These are phyloP conservation scores for Zasmidium angulare DNA, from an alignment of 2,329 filamentous ascomycete species.

Conservation along the genomic window DNA sequence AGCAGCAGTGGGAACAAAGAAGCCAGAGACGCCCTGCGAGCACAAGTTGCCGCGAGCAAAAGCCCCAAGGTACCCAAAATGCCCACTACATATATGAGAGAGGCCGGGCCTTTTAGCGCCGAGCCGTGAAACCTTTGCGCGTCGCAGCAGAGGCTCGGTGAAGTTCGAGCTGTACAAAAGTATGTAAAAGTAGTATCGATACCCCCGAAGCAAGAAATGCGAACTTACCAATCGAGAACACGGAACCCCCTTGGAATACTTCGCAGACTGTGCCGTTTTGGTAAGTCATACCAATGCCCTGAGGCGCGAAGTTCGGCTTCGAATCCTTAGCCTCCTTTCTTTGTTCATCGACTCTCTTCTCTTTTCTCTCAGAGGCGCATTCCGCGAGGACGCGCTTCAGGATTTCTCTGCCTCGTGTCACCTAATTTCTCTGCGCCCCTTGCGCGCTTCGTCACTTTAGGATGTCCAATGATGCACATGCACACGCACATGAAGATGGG, in stretches of 20 bases:
- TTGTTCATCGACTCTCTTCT: too few species aligned
- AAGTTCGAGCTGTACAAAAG: background rate
- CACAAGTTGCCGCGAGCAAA: constrained; percentile 33
- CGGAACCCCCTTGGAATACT: background rate
- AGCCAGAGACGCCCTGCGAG: constrained; percentile 40
- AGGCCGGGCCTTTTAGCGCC: constrained; percentile 33
- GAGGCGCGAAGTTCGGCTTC: too few species aligned
- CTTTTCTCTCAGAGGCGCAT: too few species aligned
- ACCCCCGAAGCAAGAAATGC: background rate
- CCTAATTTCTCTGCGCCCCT: too few species aligned
- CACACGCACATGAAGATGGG: too few species aligned
- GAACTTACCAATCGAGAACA: background rate
- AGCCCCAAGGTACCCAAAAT: constrained; percentile 51
- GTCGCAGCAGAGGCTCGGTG: background rate
- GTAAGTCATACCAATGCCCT: background rate
- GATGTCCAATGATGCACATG: too few species aligned
- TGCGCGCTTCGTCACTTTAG: too few species aligned
- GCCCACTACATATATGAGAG: constrained; percentile 40
- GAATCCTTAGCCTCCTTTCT: too few species aligned
- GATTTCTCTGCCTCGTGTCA: too few species aligned
- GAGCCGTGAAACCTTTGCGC: constrained; percentile 26
- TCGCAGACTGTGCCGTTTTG: background rate
- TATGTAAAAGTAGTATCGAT: constrained; percentile 8
- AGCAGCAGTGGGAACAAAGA: constrained; percentile 49
- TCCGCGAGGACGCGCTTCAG: too few species aligned